Conservation (phyloP, 2,329 filamentous ascomycete species). For the Colletotrichum musicola region DNA sequence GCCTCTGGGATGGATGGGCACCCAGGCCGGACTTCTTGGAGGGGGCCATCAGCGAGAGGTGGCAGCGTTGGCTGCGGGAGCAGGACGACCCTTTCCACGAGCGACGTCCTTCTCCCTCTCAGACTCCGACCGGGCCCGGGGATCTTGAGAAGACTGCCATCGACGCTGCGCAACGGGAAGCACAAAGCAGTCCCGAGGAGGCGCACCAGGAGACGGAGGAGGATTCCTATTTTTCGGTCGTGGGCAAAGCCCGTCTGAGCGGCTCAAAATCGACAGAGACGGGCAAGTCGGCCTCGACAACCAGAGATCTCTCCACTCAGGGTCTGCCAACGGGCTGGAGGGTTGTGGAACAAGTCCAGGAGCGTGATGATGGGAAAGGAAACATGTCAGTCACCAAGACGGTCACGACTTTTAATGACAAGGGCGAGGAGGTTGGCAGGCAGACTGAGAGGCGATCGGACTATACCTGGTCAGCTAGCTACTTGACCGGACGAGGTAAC, state of each 20-base stretch:
- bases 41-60: constrained; percentile 35
- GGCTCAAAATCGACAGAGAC: constrained; percentile 19
- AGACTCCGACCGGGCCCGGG: not conserved
- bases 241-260: constrained; percentile 28
- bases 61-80: constrained; percentile 36
- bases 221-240: constrained; percentile 33
- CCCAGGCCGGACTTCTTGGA: constrained; percentile 35
- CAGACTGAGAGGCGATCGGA: constrained; percentile 36
- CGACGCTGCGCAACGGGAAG: not conserved
- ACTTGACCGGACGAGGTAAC: constrained; percentile 18
- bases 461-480: constrained; percentile 36
- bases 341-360: constrained; percentile 33
- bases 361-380: constrained; percentile 36
- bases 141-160: not conserved
- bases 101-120: not conserved
- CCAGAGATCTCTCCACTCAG: constrained; percentile 21
- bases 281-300: constrained; percentile 13
- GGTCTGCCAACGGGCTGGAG: constrained; percentile 34
- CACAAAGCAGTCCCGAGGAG: not conserved
- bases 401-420: constrained; percentile 37
- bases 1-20: constrained; percentile 40
- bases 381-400: constrained; percentile 36
- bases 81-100: constrained; percentile 37
- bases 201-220: constrained; percentile 31
- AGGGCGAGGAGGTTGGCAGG: constrained; percentile 36